Base-by-base conservation (phyloP, 1,284 basidiomycete species). In the Cutaneotrichosporon cutaneum region DNA sequence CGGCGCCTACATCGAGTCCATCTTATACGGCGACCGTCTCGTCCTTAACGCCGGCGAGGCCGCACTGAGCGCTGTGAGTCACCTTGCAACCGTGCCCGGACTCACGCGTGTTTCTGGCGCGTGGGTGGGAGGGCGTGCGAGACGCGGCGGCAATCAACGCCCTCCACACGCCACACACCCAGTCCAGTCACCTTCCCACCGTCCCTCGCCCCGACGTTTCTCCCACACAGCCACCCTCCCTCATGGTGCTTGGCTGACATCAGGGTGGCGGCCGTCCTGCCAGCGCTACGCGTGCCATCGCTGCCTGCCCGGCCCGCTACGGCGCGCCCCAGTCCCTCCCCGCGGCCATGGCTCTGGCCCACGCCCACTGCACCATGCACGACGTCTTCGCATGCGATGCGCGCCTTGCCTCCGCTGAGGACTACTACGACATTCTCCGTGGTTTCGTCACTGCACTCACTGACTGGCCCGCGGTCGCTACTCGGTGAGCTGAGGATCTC, bases 371-470 rank as follows among this genome's bases (percentile, higher is more conserved):
- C 21, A 21, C 50, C 2, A 33, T 56, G n/a, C 33, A 63, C 33
- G 61, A 63, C 54, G 54, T 63, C 42, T 48, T 57, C 21, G 54
- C 39, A 3, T 59, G 58, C 27, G 61, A 63, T 44, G n/a, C 50
- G 2, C 58, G 61, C 14, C 30, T 59, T 11, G 58, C 58, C 7
- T 18, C 35, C 21, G 50, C 56, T 39, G 9, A 24, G n/a, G 50
- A 55, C n/a, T 63, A 63, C 44, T 36, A 56, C 18, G 33, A 44
- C 10, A 56, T 63, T 10, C 45, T 63, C 24, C 33, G 44, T 2
- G 26, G 45, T 0, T 56, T 62, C 39, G 21, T 63, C 14, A 56
- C 61, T 4, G 47, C 54, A 0, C 42, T 62, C 14, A 52, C 48
- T 5, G 44, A 55, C 8, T 55, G 39, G 35, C 61, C 60, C 2